phyloP scores from a whole-genome alignment of 768 basidiomycete species.

The Hygrocybe punicea region DNA sequence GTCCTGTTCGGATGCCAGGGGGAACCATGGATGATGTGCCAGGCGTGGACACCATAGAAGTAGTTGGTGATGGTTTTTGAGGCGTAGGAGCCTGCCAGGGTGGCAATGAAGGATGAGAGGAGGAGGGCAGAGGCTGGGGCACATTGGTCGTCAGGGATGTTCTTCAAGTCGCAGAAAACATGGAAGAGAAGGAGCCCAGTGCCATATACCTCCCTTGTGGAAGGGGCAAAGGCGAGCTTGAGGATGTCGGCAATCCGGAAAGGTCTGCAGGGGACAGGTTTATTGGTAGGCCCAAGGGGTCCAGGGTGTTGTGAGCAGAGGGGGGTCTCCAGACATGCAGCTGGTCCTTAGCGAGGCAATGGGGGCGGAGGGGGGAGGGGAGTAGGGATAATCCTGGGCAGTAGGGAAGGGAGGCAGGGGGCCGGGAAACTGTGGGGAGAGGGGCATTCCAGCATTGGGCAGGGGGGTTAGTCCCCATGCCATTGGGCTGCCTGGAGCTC shows the following conservation, averaged over 20 bases:
- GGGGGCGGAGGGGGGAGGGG: slow-evolving; percentile 21
- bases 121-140: slow-evolving; percentile 27
- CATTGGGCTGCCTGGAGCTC: not conserved
- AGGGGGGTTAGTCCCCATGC: not conserved
- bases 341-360: slow-evolving; percentile 25
- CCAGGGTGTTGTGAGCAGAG: not conserved
- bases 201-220: slow-evolving; percentile 36
- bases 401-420: not conserved
- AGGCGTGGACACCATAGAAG: slow-evolving; percentile 38
- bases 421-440: slow-evolving; percentile 7
- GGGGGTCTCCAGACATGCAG: slow-evolving; percentile 27
- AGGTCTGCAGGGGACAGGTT: slow-evolving; percentile 27
- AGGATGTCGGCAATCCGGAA: slow-evolving; percentile 24
- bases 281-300: not conserved
- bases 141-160: slow-evolving; percentile 30
- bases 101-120: slow-evolving; percentile 30
- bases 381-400: slow-evolving; percentile 16
- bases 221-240: slow-evolving; percentile 22
- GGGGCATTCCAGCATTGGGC: not conserved
- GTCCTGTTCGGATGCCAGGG: slow-evolving; percentile 27
- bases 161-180: slow-evolving; percentile 34
- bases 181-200: slow-evolving; percentile 39
- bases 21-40: slow-evolving; percentile 45
- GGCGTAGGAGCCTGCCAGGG: slow-evolving; percentile 31
- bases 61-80: slow-evolving; percentile 37